Percentiles rank a stretch among this genome's conserved stretches.
Conservation (phyloP, 192 early-diverging fungal genomes). For the Backusella morwellensis region DNA sequence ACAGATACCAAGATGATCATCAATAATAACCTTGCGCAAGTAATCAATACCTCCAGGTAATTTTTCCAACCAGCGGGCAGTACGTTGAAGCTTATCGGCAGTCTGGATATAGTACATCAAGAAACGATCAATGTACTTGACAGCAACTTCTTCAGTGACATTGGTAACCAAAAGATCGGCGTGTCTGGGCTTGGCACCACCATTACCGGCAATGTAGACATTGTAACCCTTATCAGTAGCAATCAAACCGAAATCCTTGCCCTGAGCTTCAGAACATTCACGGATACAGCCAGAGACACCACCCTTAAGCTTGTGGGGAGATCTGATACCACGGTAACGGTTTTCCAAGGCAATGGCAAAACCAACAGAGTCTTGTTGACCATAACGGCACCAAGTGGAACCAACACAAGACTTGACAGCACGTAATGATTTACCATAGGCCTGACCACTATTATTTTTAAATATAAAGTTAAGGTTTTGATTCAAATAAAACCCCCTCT, state of each 20-base stretch:
- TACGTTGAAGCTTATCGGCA: constrained; percentile 60
- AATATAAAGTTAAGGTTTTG: neutral
- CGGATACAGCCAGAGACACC: constrained; percentile 68
- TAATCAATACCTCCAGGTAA: constrained; percentile 66
- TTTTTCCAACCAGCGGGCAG: constrained; percentile 70
- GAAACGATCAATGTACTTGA: constrained; percentile 63
- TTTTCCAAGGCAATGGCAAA: constrained; percentile 61
- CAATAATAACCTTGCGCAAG: constrained; percentile 55
- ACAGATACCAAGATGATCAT: constrained; percentile 63
- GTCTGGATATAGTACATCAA: constrained; percentile 72
- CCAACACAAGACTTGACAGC: constrained; percentile 73
- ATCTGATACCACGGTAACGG: constrained; percentile 65
- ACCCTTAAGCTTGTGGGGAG: constrained; percentile 69
- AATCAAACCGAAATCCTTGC: constrained; percentile 58
- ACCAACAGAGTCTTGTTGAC: constrained; percentile 64
- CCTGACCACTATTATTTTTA: constrained; percentile 47
- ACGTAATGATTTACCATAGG: constrained; percentile 67
- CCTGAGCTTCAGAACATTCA: constrained; percentile 56
- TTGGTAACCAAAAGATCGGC: constrained; percentile 57
- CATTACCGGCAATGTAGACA: constrained; percentile 68
- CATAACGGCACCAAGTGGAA: constrained; percentile 67
- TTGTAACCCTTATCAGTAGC: constrained; percentile 74
- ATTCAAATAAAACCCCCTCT: neutral
- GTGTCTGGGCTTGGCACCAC: constrained; percentile 65
- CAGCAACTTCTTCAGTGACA: constrained; percentile 46